Base-by-base conservation (phyloP, 805 yeast genomes). In the Kodamaea fukazawae region DNA sequence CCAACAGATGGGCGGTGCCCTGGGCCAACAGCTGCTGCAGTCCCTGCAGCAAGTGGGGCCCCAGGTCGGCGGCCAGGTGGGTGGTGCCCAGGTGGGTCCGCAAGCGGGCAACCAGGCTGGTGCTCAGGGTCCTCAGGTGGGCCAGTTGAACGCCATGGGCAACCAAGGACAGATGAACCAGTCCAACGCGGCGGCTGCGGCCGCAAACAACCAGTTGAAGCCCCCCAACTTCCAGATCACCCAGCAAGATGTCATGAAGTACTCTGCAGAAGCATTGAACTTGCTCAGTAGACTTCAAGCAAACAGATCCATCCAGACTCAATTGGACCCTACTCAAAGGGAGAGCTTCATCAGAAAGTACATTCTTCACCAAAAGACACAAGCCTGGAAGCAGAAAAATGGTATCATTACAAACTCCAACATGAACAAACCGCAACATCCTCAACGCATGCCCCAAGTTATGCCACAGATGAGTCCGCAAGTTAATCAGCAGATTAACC, bases 221-320 rank as follows among this genome's bases (percentile, higher is more conserved):
- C 60, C 57, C 3, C 70, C 69, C 4, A 55, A 53, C 42, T 55
- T 60, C 32, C 57, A 51, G 32, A 59, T 65, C 14, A 60, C 68
- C 10, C 65, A 60, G 13, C 70, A 67, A 36, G 75, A 69, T 42
- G 54, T 65, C 29, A 50, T 54, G 44, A 65, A 67, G 48, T 65
- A 66, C 48, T 58, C 61, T 27, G 50, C 61, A 7, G 72, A 65
- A 33, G 75, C 75, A 2, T 54, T 68, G 63, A 54, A 60, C n/a
- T 48, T 66, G 18, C 57, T 69, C 40, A 40, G 49, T 14, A 53
- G 65, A 35, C 51, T 70, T 36, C 72, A 69, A 40, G 61, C 61
- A 10, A 60, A 55, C 36, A 60, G 69, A 4, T 55, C 66, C 2
- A 55, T 68, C 20, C 66, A 54, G 29, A 48, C 56, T 4, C 57